Percentiles rank a stretch among this genome's conserved stretches.
These are phyloP conservation scores for Paraglomus brasilianum DNA, from an alignment of 192 early-diverging fungal species.

Conservation along the genomic window DNA sequence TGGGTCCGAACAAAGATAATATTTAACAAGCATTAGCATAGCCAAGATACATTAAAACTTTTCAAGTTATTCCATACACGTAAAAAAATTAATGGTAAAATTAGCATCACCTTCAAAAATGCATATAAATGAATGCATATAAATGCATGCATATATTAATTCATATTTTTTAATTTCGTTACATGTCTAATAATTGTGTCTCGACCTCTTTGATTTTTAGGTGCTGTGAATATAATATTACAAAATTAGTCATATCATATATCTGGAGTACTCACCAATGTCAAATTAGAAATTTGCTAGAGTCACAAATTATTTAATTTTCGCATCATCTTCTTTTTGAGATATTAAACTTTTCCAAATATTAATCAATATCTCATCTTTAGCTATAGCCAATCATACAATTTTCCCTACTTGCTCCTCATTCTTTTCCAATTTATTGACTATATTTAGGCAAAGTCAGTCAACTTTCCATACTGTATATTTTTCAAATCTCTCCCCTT, in stretches of 20 bases:
- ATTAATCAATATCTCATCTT: conserved; percentile 9
- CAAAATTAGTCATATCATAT: conserved; percentile 5
- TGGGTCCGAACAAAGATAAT: too few relatives aligned
- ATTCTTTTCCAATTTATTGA: conserved; percentile 18
- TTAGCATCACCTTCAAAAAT: too few relatives aligned
- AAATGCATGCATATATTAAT: too few relatives aligned
- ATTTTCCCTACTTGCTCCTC: neutral
- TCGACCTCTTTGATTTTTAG: conserved; percentile 21
- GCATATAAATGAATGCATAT: too few relatives aligned
- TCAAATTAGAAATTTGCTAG: conserved; percentile 18
- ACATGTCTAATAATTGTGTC: too few relatives aligned
- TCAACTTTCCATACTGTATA: conserved; percentile 6
- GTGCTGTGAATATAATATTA: conserved; percentile 6
- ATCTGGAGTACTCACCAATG: conserved; percentile 7
- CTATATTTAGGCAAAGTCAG: neutral
- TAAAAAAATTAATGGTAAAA: too few relatives aligned
- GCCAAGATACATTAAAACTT: too few relatives aligned
- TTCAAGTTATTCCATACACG: too few relatives aligned
- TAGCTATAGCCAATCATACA: neutral
- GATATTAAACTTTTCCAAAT: conserved; percentile 8
- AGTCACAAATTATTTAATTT: conserved; percentile 12
- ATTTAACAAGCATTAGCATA: too few relatives aligned
- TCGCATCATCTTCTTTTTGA: neutral
- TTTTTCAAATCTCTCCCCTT: neutral
- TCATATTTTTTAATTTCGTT: too few relatives aligned